Evolutionary conservation across 2,329 filamentous ascomycete genomes (phyloP).

Genomic region (Domatiomyces globalis): DNA sequence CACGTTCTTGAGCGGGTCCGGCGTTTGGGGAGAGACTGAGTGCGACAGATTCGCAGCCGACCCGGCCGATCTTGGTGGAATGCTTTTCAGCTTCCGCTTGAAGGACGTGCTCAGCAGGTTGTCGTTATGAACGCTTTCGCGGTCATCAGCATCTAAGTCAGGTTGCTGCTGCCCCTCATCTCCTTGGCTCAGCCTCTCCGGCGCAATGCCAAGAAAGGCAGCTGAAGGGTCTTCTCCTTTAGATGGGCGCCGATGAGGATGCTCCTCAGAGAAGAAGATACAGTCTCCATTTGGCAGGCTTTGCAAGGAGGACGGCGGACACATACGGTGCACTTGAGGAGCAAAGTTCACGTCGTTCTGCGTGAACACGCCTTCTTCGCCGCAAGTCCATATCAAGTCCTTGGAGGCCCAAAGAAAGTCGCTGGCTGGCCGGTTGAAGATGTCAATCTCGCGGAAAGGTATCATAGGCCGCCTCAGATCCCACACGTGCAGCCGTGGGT

Average conservation of each 20-base stretch:
- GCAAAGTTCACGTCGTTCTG: conserved; percentile 49
- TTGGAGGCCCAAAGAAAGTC: conserved; percentile 52
- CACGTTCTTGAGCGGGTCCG: conserved; percentile 7
- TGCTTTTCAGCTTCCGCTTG: neutral
- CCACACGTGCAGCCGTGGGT: conserved; percentile 49
- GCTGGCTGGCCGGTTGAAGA: conserved; percentile 40
- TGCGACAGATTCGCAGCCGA: conserved; percentile 43
- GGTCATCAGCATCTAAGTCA: neutral
- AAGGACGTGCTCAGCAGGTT: neutral
- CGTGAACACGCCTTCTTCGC: conserved; percentile 45
- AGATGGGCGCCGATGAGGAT: conserved; percentile 30
- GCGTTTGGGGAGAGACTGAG: conserved; percentile 30
- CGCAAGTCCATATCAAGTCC: conserved; percentile 51
- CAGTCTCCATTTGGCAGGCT: conserved; percentile 46
- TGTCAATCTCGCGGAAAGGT: conserved; percentile 48
- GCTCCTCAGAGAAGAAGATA: conserved; percentile 39
- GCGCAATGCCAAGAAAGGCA: conserved; percentile 27
- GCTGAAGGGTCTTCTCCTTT: conserved; percentile 27
- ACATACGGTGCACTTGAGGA: conserved; percentile 43
- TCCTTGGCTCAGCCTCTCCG: conserved; percentile 31
- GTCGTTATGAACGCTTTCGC: neutral
- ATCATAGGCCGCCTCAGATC: conserved; percentile 48
- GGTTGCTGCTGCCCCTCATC: conserved; percentile 25
- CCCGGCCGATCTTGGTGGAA: conserved; percentile 32
- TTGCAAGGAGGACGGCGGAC: conserved; percentile 42